phyloP scores from a whole-genome alignment of 129 eudicot species.

The Chrysanthemum seticuspe region DNA sequence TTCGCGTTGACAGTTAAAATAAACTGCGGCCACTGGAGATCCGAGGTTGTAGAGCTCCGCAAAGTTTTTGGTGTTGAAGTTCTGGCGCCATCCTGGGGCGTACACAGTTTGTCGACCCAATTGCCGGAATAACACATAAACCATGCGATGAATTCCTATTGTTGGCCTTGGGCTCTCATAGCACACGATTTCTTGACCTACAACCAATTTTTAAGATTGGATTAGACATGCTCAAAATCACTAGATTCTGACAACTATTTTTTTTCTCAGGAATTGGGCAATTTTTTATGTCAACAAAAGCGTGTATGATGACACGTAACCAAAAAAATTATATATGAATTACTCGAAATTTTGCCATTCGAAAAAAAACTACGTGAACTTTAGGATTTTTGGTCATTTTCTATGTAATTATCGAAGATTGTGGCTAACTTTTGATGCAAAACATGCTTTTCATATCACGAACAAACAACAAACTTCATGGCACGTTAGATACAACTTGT shows the following conservation, averaged over 20 bases:
- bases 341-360: too few relatives aligned
- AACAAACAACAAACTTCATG: too few relatives aligned
- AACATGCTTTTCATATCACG: too few relatives aligned
- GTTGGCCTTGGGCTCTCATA: slow-evolving; percentile 83
- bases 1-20: slow-evolving; percentile 82
- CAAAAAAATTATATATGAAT: too few relatives aligned
- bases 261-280: too few relatives aligned
- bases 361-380: too few relatives aligned
- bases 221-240: background rate
- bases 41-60: slow-evolving; percentile 86
- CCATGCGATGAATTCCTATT: slow-evolving; percentile 80
- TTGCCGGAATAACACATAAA: slow-evolving; percentile 63
- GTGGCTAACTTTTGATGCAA: too few relatives aligned
- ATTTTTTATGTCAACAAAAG: too few relatives aligned
- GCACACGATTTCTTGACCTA: slow-evolving; percentile 78
- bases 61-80: slow-evolving; percentile 73
- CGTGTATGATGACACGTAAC: too few relatives aligned
- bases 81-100: slow-evolving; percentile 88
- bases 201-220: background rate
- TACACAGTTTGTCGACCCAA: slow-evolving; percentile 78
- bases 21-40: slow-evolving; percentile 77
- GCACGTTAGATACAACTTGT: background rate
- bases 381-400: too few relatives aligned
- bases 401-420: too few relatives aligned
- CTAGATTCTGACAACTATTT: too few relatives aligned